These are phyloP conservation scores for Alternaria sp. DNA, from an alignment of 2,329 filamentous ascomycete species.

Conservation along the genomic window DNA sequence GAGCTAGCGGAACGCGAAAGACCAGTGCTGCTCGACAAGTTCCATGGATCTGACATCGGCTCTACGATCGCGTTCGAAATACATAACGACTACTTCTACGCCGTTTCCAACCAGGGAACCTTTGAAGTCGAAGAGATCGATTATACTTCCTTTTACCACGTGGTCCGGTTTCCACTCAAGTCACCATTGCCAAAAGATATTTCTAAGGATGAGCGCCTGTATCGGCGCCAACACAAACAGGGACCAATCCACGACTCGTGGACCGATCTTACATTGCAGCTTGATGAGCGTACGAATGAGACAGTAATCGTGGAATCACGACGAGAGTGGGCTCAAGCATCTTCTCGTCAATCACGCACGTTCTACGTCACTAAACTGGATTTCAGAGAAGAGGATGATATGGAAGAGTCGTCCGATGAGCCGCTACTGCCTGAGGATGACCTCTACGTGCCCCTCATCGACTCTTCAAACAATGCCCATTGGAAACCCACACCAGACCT, in stretches of 20 bases:
- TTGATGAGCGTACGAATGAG: constrained; percentile 65
- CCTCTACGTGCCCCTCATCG: constrained; percentile 33
- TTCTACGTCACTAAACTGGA: constrained; percentile 69
- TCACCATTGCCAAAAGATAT: constrained; percentile 52
- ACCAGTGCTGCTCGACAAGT: constrained; percentile 62
- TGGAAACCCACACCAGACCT: constrained; percentile 50
- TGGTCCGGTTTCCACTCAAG: constrained; percentile 67
- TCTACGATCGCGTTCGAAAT: constrained; percentile 77
- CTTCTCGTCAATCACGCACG: constrained; percentile 67
- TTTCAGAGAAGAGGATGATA: constrained; percentile 43
- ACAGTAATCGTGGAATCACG: constrained; percentile 72
- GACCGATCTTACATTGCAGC: constrained; percentile 70
- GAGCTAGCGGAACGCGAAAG: constrained; percentile 54
- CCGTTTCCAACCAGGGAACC: constrained; percentile 70
- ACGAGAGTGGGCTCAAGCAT: constrained; percentile 69
- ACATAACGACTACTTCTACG: constrained; percentile 71
- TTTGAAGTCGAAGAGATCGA: constrained; percentile 70
- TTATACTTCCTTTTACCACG: constrained; percentile 75
- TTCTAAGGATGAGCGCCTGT: constrained; percentile 62
- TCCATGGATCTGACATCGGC: constrained; percentile 71
- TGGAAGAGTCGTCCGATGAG: constrained; percentile 7
- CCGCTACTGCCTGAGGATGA: constrained; percentile 42
- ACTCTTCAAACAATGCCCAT: constrained; percentile 48
- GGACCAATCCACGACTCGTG: constrained; percentile 78
- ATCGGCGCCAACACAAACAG: constrained; percentile 72